Conservation (phyloP, 352 stramenopile species). For the Achlya hypogyna region DNA sequence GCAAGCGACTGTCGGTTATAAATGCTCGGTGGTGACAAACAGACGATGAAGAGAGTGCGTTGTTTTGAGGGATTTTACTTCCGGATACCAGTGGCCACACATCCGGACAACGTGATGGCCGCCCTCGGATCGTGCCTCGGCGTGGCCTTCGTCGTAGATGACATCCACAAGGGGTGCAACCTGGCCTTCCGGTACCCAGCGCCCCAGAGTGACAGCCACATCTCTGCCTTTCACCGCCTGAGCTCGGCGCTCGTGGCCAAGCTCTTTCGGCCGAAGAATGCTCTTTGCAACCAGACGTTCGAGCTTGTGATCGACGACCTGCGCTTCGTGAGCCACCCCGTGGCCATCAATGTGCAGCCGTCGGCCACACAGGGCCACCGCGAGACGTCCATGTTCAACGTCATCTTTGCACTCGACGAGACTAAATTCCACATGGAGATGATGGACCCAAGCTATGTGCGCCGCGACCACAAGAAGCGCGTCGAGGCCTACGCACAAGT, state of each 20-base stretch:
- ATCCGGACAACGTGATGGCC: neutral
- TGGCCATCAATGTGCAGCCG: conserved; percentile 24
- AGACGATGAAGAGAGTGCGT: neutral
- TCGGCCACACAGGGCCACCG: conserved; percentile 21
- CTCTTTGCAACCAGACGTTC: conserved; percentile 79
- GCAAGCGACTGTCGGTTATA: too few species aligned
- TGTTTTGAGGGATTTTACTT: neutral
- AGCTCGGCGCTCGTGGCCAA: conserved; percentile 70
- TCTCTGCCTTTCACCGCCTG: conserved; percentile 70
- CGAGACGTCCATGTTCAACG: conserved; percentile 83
- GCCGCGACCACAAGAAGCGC: conserved; percentile 23
- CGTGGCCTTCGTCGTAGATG: conserved; percentile 78
- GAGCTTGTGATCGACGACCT: conserved; percentile 82
- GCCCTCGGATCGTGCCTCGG: conserved; percentile 28
- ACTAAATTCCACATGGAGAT: conserved; percentile 16
- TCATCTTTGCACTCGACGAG: conserved; percentile 65
- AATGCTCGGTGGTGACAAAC: too few species aligned
- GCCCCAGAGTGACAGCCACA: conserved; percentile 24
- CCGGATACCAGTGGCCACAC: neutral
- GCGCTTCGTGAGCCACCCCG: conserved; percentile 78
- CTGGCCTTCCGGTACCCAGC: conserved; percentile 77
- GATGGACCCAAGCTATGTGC: neutral
- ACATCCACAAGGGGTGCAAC: conserved; percentile 83
- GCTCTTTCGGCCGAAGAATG: conserved; percentile 82
- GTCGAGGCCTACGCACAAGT: conserved; percentile 54